phyloP scores from a whole-genome alignment of 2,329 filamentous ascomycete species.

The Cladosporium cucumerinum region DNA sequence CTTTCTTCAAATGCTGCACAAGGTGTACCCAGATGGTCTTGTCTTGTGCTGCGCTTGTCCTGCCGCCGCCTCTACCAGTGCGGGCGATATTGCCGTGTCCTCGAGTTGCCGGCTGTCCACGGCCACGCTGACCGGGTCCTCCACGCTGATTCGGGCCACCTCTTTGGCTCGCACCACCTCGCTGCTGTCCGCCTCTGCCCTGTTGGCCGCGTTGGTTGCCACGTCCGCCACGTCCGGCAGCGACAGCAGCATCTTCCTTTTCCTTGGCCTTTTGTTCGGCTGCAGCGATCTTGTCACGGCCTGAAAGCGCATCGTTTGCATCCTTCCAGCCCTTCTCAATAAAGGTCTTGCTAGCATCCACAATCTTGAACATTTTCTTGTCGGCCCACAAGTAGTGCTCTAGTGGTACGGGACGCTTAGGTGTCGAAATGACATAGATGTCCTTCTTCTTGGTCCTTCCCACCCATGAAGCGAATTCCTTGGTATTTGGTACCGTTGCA shows the following conservation, averaged over 20 bases:
- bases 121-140: conserved; percentile 51
- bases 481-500: conserved; percentile 93
- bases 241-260: conserved; percentile 47
- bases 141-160: conserved; percentile 39
- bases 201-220: conserved; percentile 51
- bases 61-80: conserved; percentile 77
- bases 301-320: conserved; percentile 76
- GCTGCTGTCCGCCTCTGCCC: conserved; percentile 51
- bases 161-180: conserved; percentile 29
- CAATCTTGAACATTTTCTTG: conserved; percentile 90
- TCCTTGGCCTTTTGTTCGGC: conserved; percentile 43
- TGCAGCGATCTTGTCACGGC: conserved; percentile 71
- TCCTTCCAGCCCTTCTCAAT: conserved; percentile 93
- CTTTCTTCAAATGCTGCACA: conserved; percentile 84
- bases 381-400: conserved; percentile 96
- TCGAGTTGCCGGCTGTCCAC: conserved; percentile 54
- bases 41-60: conserved; percentile 88
- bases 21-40: conserved; percentile 96
- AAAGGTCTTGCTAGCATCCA: conserved; percentile 88
- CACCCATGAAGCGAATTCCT: conserved; percentile 98
- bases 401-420: conserved; percentile 88
- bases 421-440: conserved; percentile 97
- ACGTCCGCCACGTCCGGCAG: conserved; percentile 51
- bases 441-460: conserved; percentile 97
- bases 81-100: conserved; percentile 84